Evolutionary conservation across 1,284 basidiomycete species (phyloP), one percentile per base, ranked within the genome.

Genomic region (Sanghuangporus weigelae): DNA sequence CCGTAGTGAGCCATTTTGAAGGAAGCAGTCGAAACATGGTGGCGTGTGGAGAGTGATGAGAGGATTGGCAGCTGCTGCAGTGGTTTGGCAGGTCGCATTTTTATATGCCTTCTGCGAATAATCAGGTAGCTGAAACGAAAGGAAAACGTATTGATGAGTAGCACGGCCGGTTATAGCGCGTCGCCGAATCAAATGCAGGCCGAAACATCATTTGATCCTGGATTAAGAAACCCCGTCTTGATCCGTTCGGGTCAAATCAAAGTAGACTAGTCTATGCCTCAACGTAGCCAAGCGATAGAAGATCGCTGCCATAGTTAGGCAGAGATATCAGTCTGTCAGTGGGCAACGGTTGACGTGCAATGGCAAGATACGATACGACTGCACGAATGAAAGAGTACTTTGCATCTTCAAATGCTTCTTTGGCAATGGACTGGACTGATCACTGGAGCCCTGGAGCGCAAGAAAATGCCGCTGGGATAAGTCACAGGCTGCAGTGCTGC

Each of bases 11-110:
- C n/a, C 46, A 36, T 10, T 31, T 49, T 19, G 51, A 26, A 54
- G 64, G 64, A 35, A 63, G 26, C 3, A 57, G 40, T 26, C 21
- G 56, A 16, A 38, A 23, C 56, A 57, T 57, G n/a, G n/a, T 42
- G 5, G 14, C 3, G 56, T 31, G 26, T 31, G 26, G 26, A 31
- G 26, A 31, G 39, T 26, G 56, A 11, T 11, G 56, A 31, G 19
- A 26, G 35, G 55, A 19, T 8, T 39, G 38, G 8, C 7, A 14
- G 56, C 46, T 39, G 49, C 49, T 26, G 49, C 5, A 39, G 16
- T n/a, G 31, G 36, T n/a, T 36, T 19, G 23, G 31, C 16, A 54
- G 4, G 12, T 35, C 31, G 6, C 23, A n/a, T 11, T 14, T n/a
- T 54, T 54, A 38, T 54, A 54, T 38, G 14, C 16, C 14, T 54